phyloP scores from a whole-genome alignment of 2,329 filamentous ascomycete species.

The Fusarium nelsonii region DNA sequence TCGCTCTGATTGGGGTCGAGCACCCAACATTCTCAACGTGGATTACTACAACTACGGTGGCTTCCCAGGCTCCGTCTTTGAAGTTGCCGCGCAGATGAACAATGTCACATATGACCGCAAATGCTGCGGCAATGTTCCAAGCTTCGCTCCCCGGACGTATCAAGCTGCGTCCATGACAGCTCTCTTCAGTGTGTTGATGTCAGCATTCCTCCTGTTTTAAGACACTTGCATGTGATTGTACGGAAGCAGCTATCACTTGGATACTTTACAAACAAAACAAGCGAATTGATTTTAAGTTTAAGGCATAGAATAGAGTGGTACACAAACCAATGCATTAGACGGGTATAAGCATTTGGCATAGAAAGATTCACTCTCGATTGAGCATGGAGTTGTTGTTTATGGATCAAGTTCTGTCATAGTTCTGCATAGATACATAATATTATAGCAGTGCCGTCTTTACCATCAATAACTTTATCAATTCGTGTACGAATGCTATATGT shows the following conservation, averaged over 20 bases:
- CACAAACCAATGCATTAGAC: conserved; percentile 28
- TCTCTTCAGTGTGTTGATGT: conserved; percentile 40
- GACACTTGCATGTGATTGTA: not conserved
- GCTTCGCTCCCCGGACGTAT: conserved; percentile 48
- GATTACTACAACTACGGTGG: conserved; percentile 85
- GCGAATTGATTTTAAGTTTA: conserved; percentile 34
- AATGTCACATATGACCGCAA: conserved; percentile 74
- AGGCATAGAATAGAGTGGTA: conserved; percentile 28
- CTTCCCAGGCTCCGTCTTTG: conserved; percentile 78
- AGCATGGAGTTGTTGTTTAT: conserved; percentile 4
- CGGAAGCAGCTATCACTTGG: conserved; percentile 1
- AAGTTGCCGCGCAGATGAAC: conserved; percentile 76
- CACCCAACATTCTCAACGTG: conserved; percentile 84
- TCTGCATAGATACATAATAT: conserved; percentile 13
- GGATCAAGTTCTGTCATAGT: not conserved
- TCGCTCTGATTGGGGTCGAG: conserved; percentile 69
- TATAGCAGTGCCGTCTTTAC: not conserved
- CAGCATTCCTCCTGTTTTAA: conserved; percentile 41
- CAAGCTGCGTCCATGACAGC: conserved; percentile 37
- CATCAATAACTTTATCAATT: not conserved
- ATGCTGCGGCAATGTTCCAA: conserved; percentile 65
- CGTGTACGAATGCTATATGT: not conserved
- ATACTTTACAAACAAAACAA: conserved; percentile 22
- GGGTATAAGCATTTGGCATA: conserved; percentile 23
- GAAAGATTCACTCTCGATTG: conserved; percentile 8